Conservation (phyloP, 2,329 filamentous ascomycete species). For the Fusarium verrucosum region DNA sequence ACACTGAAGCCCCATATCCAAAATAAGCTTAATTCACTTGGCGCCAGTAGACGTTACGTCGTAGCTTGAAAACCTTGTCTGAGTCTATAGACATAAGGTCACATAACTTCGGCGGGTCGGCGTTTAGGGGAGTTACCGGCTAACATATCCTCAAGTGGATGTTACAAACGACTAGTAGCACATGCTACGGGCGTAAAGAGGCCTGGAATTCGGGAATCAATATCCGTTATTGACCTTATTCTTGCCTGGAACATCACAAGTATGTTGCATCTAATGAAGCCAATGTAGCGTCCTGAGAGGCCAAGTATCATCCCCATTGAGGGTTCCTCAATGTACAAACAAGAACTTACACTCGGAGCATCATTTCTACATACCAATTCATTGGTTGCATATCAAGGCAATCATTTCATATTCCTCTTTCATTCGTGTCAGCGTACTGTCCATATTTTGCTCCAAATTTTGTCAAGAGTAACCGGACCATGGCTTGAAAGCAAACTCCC, state of each 20-base stretch:
- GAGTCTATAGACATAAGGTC: constrained; percentile 25
- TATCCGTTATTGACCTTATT: neutral
- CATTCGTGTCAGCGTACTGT: no score
- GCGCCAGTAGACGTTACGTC: constrained; percentile 12
- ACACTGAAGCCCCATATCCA: neutral
- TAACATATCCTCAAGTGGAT: neutral
- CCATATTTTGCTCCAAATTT: no score
- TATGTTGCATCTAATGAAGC: neutral
- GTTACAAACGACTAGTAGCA: neutral
- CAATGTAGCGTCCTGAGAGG: no score
- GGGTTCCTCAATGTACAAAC: no score
- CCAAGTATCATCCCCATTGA: no score
- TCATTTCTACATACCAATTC: no score
- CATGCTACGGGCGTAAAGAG: neutral
- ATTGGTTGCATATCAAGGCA: no score
- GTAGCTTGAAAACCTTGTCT: constrained; percentile 1
- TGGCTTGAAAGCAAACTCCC: no score
- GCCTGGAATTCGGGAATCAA: neutral
- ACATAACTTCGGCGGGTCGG: constrained; percentile 35
- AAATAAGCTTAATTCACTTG: constrained; percentile 25
- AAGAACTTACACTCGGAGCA: no score
- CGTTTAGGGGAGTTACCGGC: constrained; percentile 33
- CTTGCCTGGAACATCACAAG: neutral
- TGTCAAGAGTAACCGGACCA: no score
- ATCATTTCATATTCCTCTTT: no score